A percentile compares a stretch with the other conserved stretches of the same genome.
These are phyloP conservation scores for Saccharomyces hybrid DNA, from an alignment of 1,139 yeast species.

Conservation along the genomic window DNA sequence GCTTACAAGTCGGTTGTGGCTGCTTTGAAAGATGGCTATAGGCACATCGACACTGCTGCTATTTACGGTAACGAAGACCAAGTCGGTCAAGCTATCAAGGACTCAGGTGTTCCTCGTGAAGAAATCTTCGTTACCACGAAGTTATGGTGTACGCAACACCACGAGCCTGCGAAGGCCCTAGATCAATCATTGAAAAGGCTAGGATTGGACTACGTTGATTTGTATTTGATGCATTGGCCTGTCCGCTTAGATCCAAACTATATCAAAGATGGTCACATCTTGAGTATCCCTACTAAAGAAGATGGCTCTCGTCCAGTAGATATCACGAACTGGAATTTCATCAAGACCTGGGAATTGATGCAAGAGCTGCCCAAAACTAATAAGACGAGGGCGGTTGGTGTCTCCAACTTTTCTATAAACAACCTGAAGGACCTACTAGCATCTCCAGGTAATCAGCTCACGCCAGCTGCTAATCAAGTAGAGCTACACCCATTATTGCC, in stretches of 20 bases:
- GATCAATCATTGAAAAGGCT: slow-evolving; percentile 55
- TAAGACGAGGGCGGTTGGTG: slow-evolving; percentile 64
- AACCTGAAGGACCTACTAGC: slow-evolving; percentile 46
- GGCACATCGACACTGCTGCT: slow-evolving; percentile 75
- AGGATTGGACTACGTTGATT: slow-evolving; percentile 71
- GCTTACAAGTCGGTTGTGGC: slow-evolving; percentile 52
- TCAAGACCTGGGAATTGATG: slow-evolving; percentile 61
- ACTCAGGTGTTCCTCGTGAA: slow-evolving; percentile 60
- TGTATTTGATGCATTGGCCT: slow-evolving; percentile 86
- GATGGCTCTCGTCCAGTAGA: slow-evolving; percentile 40
- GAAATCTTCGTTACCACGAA: slow-evolving; percentile 76
- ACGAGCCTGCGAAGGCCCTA: slow-evolving; percentile 51
- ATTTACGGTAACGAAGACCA: slow-evolving; percentile 58
- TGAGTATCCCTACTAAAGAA: slow-evolving; percentile 35
- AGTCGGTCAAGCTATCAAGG: slow-evolving; percentile 61
- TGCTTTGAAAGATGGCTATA: slow-evolving; percentile 64
- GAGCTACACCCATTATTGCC: slow-evolving; percentile 71
- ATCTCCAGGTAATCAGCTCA: slow-evolving; percentile 42
- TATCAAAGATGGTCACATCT: slow-evolving; percentile 33
- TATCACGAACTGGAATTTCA: slow-evolving; percentile 42
- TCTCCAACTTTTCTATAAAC: slow-evolving; percentile 58
- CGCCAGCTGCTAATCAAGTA: slow-evolving; percentile 66
- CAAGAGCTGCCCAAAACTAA: slow-evolving; percentile 53
- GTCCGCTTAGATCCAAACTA: slow-evolving; percentile 43
- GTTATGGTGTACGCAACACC: slow-evolving; percentile 63